Percentiles rank a stretch among this genome's conserved stretches.
phyloP scores from a whole-genome alignment of 75 land plant species.

The Sequoiadendron giganteum region DNA sequence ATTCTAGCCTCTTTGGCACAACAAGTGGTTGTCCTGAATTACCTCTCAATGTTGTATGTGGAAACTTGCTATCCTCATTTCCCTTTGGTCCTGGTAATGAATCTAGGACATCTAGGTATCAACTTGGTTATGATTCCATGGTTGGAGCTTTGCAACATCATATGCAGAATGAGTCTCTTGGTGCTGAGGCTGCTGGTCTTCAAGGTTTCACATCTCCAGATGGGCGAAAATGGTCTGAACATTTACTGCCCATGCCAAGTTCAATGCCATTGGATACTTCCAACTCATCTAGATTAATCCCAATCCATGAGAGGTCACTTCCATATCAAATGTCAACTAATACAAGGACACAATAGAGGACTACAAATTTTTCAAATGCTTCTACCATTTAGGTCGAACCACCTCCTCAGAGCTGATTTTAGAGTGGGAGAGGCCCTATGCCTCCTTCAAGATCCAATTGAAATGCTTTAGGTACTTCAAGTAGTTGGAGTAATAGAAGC shows the following conservation, averaged over 20 bases:
- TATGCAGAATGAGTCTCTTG: not conserved
- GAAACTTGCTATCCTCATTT: not conserved
- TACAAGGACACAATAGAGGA: not conserved
- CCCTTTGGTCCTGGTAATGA: not conserved
- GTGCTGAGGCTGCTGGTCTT: not conserved
- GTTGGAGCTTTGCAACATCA: too few relatives aligned
- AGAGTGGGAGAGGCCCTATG: too few relatives aligned
- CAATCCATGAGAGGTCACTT: not conserved
- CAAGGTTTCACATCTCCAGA: not conserved
- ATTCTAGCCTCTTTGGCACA: too few relatives aligned
- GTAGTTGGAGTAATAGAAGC: too few relatives aligned
- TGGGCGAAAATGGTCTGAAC: not conserved
- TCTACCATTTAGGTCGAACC: too few relatives aligned
- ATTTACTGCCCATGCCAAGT: not conserved
- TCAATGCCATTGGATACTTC: not conserved
- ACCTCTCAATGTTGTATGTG: not conserved
- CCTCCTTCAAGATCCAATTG: too few relatives aligned
- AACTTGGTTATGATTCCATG: not conserved
- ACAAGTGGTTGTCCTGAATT: not conserved
- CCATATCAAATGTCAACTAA: not conserved
- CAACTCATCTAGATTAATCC: not conserved
- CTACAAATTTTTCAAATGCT: too few relatives aligned
- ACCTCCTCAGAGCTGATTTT: too few relatives aligned
- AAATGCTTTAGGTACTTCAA: too few relatives aligned
- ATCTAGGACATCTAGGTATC: not conserved